Evolutionary conservation across 352 stramenopile species (phyloP), one percentile per base, ranked within the genome.

Genomic region (Globisporangium yorkense): DNA sequence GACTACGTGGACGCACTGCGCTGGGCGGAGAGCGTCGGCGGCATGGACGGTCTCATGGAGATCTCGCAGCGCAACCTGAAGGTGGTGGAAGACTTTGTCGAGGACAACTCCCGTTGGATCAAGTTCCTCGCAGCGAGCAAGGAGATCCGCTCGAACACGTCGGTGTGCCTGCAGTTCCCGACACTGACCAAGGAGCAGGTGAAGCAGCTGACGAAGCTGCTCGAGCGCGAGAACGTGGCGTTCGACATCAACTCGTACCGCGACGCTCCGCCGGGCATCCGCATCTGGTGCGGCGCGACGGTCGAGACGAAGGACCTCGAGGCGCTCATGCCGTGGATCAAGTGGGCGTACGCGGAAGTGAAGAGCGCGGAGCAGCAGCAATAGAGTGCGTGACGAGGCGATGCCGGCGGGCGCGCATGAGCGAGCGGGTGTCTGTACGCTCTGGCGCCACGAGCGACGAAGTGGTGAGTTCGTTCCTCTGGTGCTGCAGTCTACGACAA

Each of bases 251-350:
- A 96, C 71, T 97, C 95, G 61, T 99, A 99, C 85, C 84, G 97
- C 49, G 97, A 99, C 72, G 97, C 97, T 15, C 97, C 97, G 40
- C 91, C 97, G 12, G 97, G 96, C 18, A 96, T 99, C 62, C 86
- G 97, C 56, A 98, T 99, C 78, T 99, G 97, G 97, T 99, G 97
- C 73, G 97, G 97, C 57, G 96, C 96, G n/a, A 99, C 97, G 5
- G 97, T 99, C 47, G 97, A 99, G 77, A 97, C 92, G 48, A 89
- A 94, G 59, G 97, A 99, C 77, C 63, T 99, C 10, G 93, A 99
- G 69, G 92, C 93, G 55, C 71, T 99, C 56, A 94, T 99, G 82
- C 97, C 97, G 12, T 99, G 97, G 97, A 89, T 99, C 70, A 96
- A 97, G 74, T 99, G 96, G 95, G 96, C 97, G 18, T 99, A 98